Percentiles rank a stretch among this genome's conserved stretches.
phyloP scores from a whole-genome alignment of 192 early-diverging fungal species.

The Thoreauomyces humboldtii region DNA sequence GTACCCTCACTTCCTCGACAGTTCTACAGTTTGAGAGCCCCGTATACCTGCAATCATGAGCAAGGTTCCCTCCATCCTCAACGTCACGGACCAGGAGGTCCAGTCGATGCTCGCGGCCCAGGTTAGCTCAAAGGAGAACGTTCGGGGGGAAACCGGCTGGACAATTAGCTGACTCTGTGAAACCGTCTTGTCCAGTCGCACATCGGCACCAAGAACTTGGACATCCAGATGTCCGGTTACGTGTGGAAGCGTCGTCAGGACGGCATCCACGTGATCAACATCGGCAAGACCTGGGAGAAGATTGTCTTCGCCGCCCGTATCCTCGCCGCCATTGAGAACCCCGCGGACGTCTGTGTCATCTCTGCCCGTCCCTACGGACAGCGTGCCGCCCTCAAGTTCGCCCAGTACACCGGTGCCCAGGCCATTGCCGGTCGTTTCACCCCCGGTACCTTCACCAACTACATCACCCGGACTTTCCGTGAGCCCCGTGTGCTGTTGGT shows the following conservation, averaged over 20 bases:
- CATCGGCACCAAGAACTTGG: slow-evolving; percentile 98
- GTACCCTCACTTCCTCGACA: slow-evolving; percentile 36
- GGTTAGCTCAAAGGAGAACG: too few relatives aligned
- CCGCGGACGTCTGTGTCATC: slow-evolving; percentile 95
- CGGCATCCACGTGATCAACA: slow-evolving; percentile 98
- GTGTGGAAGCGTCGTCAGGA: slow-evolving; percentile 96
- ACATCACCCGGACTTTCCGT: slow-evolving; percentile 99
- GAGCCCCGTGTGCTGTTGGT: slow-evolving; percentile 98
- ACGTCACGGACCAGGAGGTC: slow-evolving; percentile 90
- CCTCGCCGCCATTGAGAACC: slow-evolving; percentile 98
- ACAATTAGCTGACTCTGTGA: too few relatives aligned
- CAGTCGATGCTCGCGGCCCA: slow-evolving; percentile 93
- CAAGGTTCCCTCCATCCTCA: slow-evolving; percentile 62
- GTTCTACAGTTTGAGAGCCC: slow-evolving; percentile 26
- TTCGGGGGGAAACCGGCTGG: too few relatives aligned
- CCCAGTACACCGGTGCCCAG: slow-evolving; percentile 96
- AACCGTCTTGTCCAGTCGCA: slow-evolving; percentile 64
- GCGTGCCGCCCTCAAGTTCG: slow-evolving; percentile 98
- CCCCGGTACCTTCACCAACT: slow-evolving; percentile 99
- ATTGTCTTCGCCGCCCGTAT: slow-evolving; percentile 97
- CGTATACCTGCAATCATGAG: slow-evolving; percentile 47
- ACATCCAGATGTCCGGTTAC: slow-evolving; percentile 93
- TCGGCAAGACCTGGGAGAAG: slow-evolving; percentile 99
- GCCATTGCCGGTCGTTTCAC: slow-evolving; percentile 99
- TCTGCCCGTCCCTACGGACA: slow-evolving; percentile 96